Percentiles rank a stretch among this genome's conserved stretches.
These are phyloP conservation scores for Streptanthus diversifolius DNA, from an alignment of 345 rosid genomes.

Conservation along the genomic window DNA sequence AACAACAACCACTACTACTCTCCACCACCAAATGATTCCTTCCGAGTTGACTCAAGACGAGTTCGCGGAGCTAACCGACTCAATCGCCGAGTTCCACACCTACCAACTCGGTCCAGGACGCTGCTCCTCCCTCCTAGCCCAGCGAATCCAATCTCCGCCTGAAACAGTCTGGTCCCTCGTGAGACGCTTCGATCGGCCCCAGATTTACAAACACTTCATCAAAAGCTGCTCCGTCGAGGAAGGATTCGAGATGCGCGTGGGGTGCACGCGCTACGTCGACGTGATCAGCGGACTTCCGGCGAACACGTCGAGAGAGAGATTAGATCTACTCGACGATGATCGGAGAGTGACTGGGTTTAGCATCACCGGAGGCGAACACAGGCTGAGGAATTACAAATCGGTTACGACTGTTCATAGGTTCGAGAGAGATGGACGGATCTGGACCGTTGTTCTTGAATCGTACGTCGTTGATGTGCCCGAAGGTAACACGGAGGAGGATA, in stretches of 20 bases:
- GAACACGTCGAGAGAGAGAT: slow-evolving; percentile 66
- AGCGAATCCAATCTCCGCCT: slow-evolving; percentile 46
- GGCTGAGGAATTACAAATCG: slow-evolving; percentile 75
- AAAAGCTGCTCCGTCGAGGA: slow-evolving; percentile 48
- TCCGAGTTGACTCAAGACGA: slow-evolving; percentile 50
- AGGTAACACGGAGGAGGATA: slow-evolving; percentile 95
- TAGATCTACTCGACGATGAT: slow-evolving; percentile 63
- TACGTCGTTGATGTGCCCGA: slow-evolving; percentile 82
- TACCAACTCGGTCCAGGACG: slow-evolving; percentile 47
- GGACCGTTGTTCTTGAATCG: slow-evolving; percentile 72
- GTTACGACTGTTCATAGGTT: slow-evolving; percentile 68
- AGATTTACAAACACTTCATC: slow-evolving; percentile 80
- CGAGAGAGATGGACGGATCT: slow-evolving; percentile 32
- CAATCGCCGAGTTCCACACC: slow-evolving; percentile 57
- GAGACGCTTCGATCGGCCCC: slow-evolving; percentile 66
- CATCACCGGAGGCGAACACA: slow-evolving; percentile 71
- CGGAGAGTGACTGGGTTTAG: slow-evolving; percentile 61
- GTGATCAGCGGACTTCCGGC: slow-evolving; percentile 79
- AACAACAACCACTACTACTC: slow-evolving; percentile 11
- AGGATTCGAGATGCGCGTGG: slow-evolving; percentile 46
- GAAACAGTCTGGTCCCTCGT: slow-evolving; percentile 67
- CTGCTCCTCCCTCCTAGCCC: slow-evolving; percentile 67
- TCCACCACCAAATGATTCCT: slow-evolving; percentile 52
- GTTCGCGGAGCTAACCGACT: slow-evolving; percentile 36
- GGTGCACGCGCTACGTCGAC: slow-evolving; percentile 62